Conservation (phyloP, 805 yeast species). For the Candida tallmaniae region DNA sequence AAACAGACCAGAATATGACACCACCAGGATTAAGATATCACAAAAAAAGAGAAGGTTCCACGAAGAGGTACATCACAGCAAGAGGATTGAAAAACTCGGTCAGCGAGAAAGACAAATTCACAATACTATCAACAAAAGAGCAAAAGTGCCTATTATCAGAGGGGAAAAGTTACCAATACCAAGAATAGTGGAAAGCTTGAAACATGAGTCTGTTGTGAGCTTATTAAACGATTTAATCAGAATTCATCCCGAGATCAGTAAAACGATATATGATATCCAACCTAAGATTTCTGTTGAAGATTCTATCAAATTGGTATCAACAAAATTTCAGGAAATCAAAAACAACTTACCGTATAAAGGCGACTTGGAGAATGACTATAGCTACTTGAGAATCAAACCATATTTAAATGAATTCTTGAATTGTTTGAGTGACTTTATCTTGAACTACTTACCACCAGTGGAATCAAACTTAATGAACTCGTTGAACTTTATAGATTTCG, state of each 20-base stretch:
- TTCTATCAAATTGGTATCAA: slow-evolving; percentile 46
- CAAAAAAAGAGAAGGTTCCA: slow-evolving; percentile 12
- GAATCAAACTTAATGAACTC: slow-evolving; percentile 52
- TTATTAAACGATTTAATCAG: slow-evolving; percentile 51
- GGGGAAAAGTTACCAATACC: slow-evolving; percentile 61
- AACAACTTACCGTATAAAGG: slow-evolving; percentile 69
- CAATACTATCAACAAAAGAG: slow-evolving; percentile 19
- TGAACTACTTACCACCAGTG: slow-evolving; percentile 68
- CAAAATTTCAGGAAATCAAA: slow-evolving; percentile 42
- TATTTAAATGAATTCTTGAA: slow-evolving; percentile 62
- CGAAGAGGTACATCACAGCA: slow-evolving; percentile 7
- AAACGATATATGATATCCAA: slow-evolving; percentile 46
- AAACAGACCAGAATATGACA: slow-evolving; percentile 1
- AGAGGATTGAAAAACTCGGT: slow-evolving; percentile 1
- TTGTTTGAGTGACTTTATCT: slow-evolving; percentile 69
- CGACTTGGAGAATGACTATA: slow-evolving; percentile 68
- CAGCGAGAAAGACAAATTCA: not conserved
- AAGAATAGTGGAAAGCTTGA: slow-evolving; percentile 66
- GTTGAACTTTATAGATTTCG: slow-evolving; percentile 57
- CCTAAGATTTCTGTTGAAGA: slow-evolving; percentile 56
- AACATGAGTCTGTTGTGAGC: slow-evolving; percentile 48
- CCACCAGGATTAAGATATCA: not conserved
- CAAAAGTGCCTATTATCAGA: slow-evolving; percentile 40
- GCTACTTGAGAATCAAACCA: slow-evolving; percentile 69
- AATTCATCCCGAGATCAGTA: slow-evolving; percentile 57